Evolutionary conservation across 352 stramenopile genomes (phyloP).

Genomic region (Aphanomyces cochlioides): DNA sequence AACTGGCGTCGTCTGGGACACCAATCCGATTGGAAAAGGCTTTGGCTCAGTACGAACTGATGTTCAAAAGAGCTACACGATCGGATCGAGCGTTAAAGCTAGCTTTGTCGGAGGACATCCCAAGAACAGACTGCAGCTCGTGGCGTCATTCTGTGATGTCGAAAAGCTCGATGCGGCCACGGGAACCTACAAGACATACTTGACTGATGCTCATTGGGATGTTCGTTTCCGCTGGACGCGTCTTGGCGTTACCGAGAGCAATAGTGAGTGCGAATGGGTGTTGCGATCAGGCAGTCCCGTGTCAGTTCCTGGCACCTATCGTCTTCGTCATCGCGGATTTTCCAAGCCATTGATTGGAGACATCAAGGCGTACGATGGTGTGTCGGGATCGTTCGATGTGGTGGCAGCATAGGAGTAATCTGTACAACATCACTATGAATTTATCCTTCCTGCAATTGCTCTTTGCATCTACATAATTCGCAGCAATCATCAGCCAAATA

Average conservation of each 20-base stretch:
- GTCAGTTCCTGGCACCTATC: neutral
- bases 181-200: slow-evolving; percentile 36
- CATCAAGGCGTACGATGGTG: neutral
- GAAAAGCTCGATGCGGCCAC: slow-evolving; percentile 32
- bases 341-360: neutral
- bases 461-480: no score
- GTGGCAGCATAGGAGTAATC: neutral
- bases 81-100: slow-evolving; percentile 39
- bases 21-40: slow-evolving; percentile 25
- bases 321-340: slow-evolving; percentile 1
- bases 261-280: slow-evolving; percentile 2
- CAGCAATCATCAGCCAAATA: no score
- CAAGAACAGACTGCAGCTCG: slow-evolving; percentile 39
- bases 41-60: slow-evolving; percentile 39
- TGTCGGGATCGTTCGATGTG: neutral
- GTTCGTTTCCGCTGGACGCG: slow-evolving; percentile 19
- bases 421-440: no score
- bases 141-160: slow-evolving; percentile 54
- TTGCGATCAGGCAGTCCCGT: neutral
- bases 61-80: slow-evolving; percentile 31
- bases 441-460: no score
- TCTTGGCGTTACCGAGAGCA: slow-evolving; percentile 3
- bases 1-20: slow-evolving; percentile 41
- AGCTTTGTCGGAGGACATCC: slow-evolving; percentile 49
- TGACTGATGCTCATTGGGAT: slow-evolving; percentile 54